These are phyloP conservation scores for Tuctoria greenei DNA, from an alignment of 176 grass and related monocot genomes.

Conservation along the genomic window DNA sequence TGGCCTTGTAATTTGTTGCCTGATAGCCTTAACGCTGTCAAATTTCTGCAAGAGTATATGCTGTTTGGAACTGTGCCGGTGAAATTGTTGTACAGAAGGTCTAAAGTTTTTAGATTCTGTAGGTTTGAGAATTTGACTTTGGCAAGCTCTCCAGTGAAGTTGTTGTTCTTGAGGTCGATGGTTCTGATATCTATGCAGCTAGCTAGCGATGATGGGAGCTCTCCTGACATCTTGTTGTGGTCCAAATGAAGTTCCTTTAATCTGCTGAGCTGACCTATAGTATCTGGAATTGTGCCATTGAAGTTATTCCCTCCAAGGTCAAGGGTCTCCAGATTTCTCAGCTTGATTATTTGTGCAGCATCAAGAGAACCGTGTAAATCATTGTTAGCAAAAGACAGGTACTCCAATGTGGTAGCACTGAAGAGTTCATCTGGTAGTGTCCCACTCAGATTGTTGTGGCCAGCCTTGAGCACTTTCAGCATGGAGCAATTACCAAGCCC, in stretches of 20 bases:
- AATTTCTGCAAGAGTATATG: conserved; percentile 36
- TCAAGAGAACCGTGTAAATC: background rate
- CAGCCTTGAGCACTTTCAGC: conserved; percentile 29
- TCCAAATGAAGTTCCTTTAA: conserved; percentile 28
- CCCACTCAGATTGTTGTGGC: conserved; percentile 34
- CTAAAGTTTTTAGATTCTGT: conserved; percentile 19
- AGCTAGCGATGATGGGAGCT: conserved; percentile 23
- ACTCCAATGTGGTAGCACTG: background rate
- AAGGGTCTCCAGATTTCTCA: conserved; percentile 8
- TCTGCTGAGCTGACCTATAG: conserved; percentile 29
- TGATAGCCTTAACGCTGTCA: conserved; percentile 11
- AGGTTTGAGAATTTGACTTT: conserved; percentile 42
- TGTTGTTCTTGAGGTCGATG: conserved; percentile 16
- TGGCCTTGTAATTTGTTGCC: background rate
- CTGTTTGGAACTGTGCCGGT: conserved; percentile 34
- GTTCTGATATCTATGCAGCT: conserved; percentile 23
- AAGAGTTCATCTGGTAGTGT: conserved; percentile 36
- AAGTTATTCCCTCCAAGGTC: conserved; percentile 36
- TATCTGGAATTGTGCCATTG: background rate
- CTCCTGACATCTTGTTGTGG: conserved; percentile 17
- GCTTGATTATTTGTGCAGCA: background rate
- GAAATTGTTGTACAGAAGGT: conserved; percentile 23
- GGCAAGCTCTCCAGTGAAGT: background rate
- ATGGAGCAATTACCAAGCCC: conserved; percentile 24
- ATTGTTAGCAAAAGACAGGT: conserved; percentile 31